A percentile compares a stretch with the other conserved stretches of the same genome.
These are phyloP conservation scores for Vigna mungo DNA, from an alignment of 306 rosid genomes.

Conservation along the genomic window DNA sequence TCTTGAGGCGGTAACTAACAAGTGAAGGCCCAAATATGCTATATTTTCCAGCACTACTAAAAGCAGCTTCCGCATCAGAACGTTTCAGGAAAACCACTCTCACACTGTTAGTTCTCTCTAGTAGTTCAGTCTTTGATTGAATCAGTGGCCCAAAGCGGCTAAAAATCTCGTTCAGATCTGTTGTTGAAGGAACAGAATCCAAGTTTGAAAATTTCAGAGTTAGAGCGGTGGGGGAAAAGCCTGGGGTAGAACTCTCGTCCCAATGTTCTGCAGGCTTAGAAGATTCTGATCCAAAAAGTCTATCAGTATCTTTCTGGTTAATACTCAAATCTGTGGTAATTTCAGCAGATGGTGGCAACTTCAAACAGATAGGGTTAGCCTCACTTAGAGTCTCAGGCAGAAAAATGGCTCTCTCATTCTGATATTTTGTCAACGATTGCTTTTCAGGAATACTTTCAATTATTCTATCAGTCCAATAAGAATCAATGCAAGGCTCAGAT, in stretches of 20 bases:
- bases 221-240: conserved; percentile 63
- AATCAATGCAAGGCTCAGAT: conserved; percentile 55
- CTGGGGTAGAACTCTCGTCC: conserved; percentile 49
- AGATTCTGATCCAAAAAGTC: conserved; percentile 46
- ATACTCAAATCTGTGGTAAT: conserved; percentile 24
- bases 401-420: conserved; percentile 44
- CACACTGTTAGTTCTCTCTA: conserved; percentile 68
- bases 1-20: conserved; percentile 82
- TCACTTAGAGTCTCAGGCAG: conserved; percentile 34
- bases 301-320: conserved; percentile 17
- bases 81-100: conserved; percentile 71
- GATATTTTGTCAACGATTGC: conserved; percentile 44
- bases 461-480: conserved; percentile 74
- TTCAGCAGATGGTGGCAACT: conserved; percentile 38
- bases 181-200: conserved; percentile 66
- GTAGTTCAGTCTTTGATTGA: conserved; percentile 71
- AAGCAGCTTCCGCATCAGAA: conserved; percentile 77
- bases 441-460: conserved; percentile 59
- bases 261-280: conserved; percentile 26
- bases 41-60: conserved; percentile 87
- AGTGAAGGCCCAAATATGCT: conserved; percentile 83
- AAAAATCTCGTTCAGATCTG: conserved; percentile 68
- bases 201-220: conserved; percentile 68
- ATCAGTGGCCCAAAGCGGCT: conserved; percentile 62
- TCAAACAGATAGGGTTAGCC: conserved; percentile 27